Evolutionary conservation across 2,329 filamentous ascomycete genomes (phyloP).

Genomic region (Aureobasidium melanogenum): DNA sequence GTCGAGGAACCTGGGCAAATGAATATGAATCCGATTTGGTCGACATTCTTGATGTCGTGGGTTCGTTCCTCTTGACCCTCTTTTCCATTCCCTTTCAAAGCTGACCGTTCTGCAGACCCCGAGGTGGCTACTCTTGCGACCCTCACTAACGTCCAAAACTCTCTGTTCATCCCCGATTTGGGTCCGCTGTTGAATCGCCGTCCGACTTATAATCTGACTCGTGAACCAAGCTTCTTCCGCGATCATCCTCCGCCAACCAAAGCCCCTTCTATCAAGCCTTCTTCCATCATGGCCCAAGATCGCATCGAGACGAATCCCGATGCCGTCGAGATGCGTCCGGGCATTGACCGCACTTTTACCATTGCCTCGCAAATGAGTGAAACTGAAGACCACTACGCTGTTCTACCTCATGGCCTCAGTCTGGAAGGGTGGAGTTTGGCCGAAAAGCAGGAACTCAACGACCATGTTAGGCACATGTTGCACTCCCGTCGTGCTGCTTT

Average conservation of each 20-base stretch:
- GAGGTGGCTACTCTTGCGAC: slow-evolving; percentile 76
- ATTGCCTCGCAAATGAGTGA: slow-evolving; percentile 61
- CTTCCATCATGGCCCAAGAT: slow-evolving; percentile 4
- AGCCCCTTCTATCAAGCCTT: slow-evolving; percentile 17
- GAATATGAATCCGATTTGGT: slow-evolving; percentile 57
- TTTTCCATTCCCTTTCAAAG: slow-evolving; percentile 10
- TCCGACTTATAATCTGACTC: slow-evolving; percentile 67
- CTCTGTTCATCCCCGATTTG: slow-evolving; percentile 76
- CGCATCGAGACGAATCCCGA: slow-evolving; percentile 11
- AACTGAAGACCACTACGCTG: slow-evolving; percentile 64
- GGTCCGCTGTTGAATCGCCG: slow-evolving; percentile 65
- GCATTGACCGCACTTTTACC: slow-evolving; percentile 21
- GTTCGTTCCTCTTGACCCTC: slow-evolving; percentile 33
- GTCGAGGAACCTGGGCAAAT: slow-evolving; percentile 1
- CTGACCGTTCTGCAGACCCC: slow-evolving; percentile 50
- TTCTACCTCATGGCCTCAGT: slow-evolving; percentile 64
- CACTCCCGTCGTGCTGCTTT: slow-evolving; percentile 73
- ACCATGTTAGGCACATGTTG: slow-evolving; percentile 79
- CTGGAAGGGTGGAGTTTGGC: slow-evolving; percentile 66
- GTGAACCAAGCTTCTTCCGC: slow-evolving; percentile 27
- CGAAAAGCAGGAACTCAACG: slow-evolving; percentile 70
- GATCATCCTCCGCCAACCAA: slow-evolving; percentile 13
- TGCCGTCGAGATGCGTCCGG: not conserved
- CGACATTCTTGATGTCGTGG: slow-evolving; percentile 59
- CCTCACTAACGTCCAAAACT: slow-evolving; percentile 83